phyloP scores from a whole-genome alignment of 2,329 filamentous ascomycete species.

The Ophiostoma pallidulum region DNA sequence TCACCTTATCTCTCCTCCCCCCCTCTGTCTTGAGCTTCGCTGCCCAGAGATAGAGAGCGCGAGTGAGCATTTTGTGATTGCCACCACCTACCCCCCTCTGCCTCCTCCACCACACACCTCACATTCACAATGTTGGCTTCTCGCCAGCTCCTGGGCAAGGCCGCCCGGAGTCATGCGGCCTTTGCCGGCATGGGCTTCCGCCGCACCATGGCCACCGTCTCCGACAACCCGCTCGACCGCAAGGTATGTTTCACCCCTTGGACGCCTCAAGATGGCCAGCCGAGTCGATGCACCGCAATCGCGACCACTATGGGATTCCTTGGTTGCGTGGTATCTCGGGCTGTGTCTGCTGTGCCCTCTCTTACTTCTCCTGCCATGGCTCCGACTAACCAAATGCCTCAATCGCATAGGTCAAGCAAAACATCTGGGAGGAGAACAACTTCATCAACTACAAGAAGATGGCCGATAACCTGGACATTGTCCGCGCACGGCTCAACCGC shows the following conservation, averaged over 20 bases:
- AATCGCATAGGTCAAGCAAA: slow-evolving; percentile 64
- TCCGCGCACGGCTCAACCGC: slow-evolving; percentile 80
- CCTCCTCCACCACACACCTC: slow-evolving; percentile 6
- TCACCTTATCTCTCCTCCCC: slow-evolving; percentile 3
- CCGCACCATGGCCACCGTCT: slow-evolving; percentile 70
- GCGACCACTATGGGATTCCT: neutral
- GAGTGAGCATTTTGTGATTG: slow-evolving; percentile 1
- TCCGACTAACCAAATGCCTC: slow-evolving; percentile 1
- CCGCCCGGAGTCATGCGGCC: slow-evolving; percentile 51
- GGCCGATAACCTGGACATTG: slow-evolving; percentile 91
- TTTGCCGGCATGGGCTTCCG: slow-evolving; percentile 52
- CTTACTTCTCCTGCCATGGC: too few species aligned
- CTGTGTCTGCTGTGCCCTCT: neutral
- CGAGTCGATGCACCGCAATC: neutral
- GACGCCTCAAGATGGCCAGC: neutral
- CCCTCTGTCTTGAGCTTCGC: slow-evolving; percentile 10
- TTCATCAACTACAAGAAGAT: slow-evolving; percentile 99
- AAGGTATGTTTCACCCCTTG: slow-evolving; percentile 53
- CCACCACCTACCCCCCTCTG: neutral
- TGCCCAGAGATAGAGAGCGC: slow-evolving; percentile 2
- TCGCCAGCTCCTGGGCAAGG: slow-evolving; percentile 57
- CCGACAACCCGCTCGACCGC: slow-evolving; percentile 76
- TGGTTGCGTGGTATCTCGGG: neutral
- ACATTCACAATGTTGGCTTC: slow-evolving; percentile 52
- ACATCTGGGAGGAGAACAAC: slow-evolving; percentile 90